Percentiles rank a stretch among this genome's conserved stretches.
Evolutionary conservation across 1,284 basidiomycete genomes (phyloP).

Genomic region (Cryptococcus sp.): DNA sequence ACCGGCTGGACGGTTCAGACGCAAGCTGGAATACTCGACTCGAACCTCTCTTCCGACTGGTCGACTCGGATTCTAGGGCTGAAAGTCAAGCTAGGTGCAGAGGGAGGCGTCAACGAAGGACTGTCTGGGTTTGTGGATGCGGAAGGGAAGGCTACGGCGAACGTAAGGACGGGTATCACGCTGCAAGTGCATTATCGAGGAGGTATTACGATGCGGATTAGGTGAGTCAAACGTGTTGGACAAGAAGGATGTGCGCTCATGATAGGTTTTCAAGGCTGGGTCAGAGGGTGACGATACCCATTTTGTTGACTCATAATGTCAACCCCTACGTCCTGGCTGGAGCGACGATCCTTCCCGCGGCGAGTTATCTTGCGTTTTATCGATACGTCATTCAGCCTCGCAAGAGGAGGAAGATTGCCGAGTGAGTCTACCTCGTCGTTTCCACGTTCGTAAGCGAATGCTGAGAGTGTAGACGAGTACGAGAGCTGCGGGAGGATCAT

Average conservation of each 20-base stretch:
- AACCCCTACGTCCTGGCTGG: slow-evolving; percentile 51
- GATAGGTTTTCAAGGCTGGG: slow-evolving; percentile 47
- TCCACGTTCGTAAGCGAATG: neutral
- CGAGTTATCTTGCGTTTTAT: slow-evolving; percentile 53
- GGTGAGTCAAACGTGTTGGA: slow-evolving; percentile 15
- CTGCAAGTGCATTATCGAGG: slow-evolving; percentile 27
- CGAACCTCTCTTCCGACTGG: slow-evolving; percentile 44
- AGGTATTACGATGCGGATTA: slow-evolving; percentile 31
- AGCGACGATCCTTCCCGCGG: slow-evolving; percentile 54
- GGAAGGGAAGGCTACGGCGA: slow-evolving; percentile 36
- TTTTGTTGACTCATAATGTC: slow-evolving; percentile 53
- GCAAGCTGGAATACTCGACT: slow-evolving; percentile 32
- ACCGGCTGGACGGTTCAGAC: slow-evolving; percentile 45
- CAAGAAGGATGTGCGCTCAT: neutral
- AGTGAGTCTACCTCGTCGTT: slow-evolving; percentile 45
- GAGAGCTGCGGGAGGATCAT: slow-evolving; percentile 56
- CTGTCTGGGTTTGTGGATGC: slow-evolving; percentile 38
- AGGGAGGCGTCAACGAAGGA: slow-evolving; percentile 21
- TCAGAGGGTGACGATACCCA: slow-evolving; percentile 55
- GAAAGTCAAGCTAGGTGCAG: slow-evolving; percentile 47
- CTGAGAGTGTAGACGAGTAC: slow-evolving; percentile 36
- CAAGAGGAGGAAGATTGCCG: slow-evolving; percentile 49
- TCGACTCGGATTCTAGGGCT: slow-evolving; percentile 47
- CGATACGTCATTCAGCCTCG: slow-evolving; percentile 57
- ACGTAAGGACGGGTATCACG: slow-evolving; percentile 31